Percentiles rank a stretch among this genome's conserved stretches.
Conservation (phyloP, 192 early-diverging fungal genomes). For the Coemansia sp. region DNA sequence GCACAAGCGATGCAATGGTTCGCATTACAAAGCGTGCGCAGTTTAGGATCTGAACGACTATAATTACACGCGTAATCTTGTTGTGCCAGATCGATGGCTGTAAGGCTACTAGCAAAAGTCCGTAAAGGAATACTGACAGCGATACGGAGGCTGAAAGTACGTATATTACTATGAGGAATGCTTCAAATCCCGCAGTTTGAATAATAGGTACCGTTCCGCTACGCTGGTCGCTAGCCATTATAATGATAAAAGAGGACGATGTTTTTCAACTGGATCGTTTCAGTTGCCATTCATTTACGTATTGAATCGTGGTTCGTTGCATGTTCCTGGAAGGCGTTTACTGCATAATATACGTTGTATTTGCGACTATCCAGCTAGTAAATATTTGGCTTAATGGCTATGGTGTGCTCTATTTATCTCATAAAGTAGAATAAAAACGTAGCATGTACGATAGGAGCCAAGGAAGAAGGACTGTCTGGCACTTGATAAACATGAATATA, state of each 20-base stretch:
- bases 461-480: too few species aligned
- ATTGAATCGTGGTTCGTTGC: neutral
- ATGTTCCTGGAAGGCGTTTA: neutral
- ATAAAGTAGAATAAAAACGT: too few species aligned
- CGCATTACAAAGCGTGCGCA: conserved; percentile 25
- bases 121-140: conserved; percentile 26
- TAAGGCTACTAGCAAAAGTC: conserved; percentile 1
- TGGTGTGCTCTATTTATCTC: too few species aligned
- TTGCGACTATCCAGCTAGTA: too few species aligned
- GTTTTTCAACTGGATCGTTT: neutral
- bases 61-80: conserved; percentile 30
- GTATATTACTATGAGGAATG: conserved; percentile 4
- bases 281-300: neutral
- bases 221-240: neutral
- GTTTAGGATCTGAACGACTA: conserved; percentile 32
- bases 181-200: neutral
- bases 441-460: too few species aligned
- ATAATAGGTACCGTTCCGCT: neutral
- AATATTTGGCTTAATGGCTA: too few species aligned
- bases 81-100: conserved; percentile 21
- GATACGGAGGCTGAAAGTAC: conserved; percentile 12
- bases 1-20: conserved; percentile 6
- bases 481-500: too few species aligned
- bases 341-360: too few species aligned
- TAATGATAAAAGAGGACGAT: neutral